phyloP scores from a whole-genome alignment of 2,329 filamentous ascomycete species.

The Penicillium oxalicum region DNA sequence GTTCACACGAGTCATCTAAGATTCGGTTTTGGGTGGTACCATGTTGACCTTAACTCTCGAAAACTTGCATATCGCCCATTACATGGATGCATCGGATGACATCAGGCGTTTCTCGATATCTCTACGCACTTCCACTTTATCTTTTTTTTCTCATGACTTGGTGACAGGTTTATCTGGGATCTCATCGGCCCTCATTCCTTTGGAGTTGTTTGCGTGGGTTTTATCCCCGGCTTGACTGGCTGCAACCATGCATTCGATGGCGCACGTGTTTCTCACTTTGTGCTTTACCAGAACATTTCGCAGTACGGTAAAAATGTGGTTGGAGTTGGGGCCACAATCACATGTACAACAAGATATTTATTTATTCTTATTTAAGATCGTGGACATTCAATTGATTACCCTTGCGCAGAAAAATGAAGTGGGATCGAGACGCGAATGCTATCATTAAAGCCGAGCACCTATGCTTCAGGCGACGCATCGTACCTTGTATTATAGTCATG shows the following conservation, averaged over 20 bases:
- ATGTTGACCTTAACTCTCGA: background rate
- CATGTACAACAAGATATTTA: background rate
- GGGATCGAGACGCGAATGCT: background rate
- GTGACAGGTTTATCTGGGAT: background rate
- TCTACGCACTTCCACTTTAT: background rate
- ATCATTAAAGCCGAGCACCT: background rate
- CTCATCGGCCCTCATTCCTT: constrained; percentile 1
- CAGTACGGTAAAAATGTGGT: too few relatives aligned
- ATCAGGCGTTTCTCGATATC: background rate
- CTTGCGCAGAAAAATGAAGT: background rate
- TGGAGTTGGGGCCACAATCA: too few relatives aligned
- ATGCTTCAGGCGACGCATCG: background rate
- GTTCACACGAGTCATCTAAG: too few relatives aligned
- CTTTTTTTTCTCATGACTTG: background rate
- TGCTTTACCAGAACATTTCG: too few relatives aligned
- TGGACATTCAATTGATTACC: too few relatives aligned
- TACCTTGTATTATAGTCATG: background rate
- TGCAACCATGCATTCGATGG: constrained; percentile 4
- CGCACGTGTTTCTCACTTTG: background rate
- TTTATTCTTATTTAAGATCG: background rate
- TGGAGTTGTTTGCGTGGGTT: background rate
- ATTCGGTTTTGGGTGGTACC: background rate
- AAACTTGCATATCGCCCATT: constrained; percentile 2
- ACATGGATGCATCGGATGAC: background rate
- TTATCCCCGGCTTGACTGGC: background rate